Base-by-base conservation (phyloP, 768 basidiomycete species). In the Rhodotorula kratochvilovae region DNA sequence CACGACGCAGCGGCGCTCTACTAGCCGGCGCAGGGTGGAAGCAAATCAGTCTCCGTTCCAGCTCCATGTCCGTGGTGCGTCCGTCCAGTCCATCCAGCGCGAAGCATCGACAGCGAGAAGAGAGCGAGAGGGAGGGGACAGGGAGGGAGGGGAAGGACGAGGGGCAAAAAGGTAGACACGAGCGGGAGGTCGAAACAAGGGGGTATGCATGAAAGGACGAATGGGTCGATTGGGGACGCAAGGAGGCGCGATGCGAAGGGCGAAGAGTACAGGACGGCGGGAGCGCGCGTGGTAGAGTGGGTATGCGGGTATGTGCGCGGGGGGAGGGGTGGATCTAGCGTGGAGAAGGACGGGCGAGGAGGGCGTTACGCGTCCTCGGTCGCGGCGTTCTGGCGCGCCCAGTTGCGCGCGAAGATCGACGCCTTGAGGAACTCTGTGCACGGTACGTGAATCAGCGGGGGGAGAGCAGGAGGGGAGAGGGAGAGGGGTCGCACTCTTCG, bases 381-480 rank as follows among this genome's bases (percentile, higher is more conserved):
- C 15, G 59, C 65, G 35, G 68, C 70, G 73, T 79, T 73, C 67
- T 69, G 76, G 51, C 76, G 73, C 17, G 82, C 82, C 83, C 83
- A 84, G 72, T 83, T 81, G 61, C 82, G 72, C 1, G 83, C 83
- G 72, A 82, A 84, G 61, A 81, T 79, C 36, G 78, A 78, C 12
- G 83, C 95, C 81, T 95, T 92, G 80, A 98, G 87, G 86, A 96
- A 98, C 61, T 74, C 88, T 82, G 72, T 16, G 23, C 12, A 3
- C 10, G 0, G 29, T 0, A 5, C 8, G 11, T 7, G 21, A 33
- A 25, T 54, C 16, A 29, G 61, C 8, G 50, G 12, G 31, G 51
- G 4, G 25, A 17, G n/a, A 25, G 8, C 2, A 8, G 31, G 11
- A 4, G 31, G 17, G 48, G n/a, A 45, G 36, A 63, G 31, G 50